These are phyloP conservation scores for Solanum gandarillasii DNA, from an alignment of 257 asterid species.

Conservation along the genomic window DNA sequence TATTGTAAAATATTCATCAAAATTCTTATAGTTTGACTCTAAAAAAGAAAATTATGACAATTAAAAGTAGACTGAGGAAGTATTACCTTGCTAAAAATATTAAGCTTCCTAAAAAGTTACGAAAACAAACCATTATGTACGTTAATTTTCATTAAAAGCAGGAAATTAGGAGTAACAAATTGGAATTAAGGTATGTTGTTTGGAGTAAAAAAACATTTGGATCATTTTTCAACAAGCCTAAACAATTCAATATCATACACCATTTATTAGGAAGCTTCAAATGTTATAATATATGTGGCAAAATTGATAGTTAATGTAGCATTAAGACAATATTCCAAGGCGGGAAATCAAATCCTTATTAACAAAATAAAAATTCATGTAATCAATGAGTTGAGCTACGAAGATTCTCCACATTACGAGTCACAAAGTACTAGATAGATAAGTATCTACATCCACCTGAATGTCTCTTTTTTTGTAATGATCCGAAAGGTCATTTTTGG, in stretches of 20 bases:
- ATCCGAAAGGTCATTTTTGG: no score
- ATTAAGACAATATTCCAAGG: not conserved
- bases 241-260: not conserved
- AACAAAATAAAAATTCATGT: no score
- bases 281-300: not conserved
- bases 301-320: not conserved
- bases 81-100: not conserved
- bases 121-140: not conserved
- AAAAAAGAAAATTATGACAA: no score
- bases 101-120: not conserved
- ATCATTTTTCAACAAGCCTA: not conserved
- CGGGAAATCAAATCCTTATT: no score
- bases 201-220: not conserved
- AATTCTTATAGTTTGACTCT: no score
- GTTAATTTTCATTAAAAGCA: not conserved
- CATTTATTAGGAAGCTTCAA: not conserved
- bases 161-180: not conserved
- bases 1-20: no score
- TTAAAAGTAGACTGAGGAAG: no score
- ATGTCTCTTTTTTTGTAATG: not conserved
- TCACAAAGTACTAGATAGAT: not conserved
- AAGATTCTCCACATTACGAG: no score
- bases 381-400: no score
- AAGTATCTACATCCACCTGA: not conserved
- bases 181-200: not conserved